Evolutionary conservation across 2,329 filamentous ascomycete species (phyloP).

Genomic region (Celoporthe dispersa): DNA sequence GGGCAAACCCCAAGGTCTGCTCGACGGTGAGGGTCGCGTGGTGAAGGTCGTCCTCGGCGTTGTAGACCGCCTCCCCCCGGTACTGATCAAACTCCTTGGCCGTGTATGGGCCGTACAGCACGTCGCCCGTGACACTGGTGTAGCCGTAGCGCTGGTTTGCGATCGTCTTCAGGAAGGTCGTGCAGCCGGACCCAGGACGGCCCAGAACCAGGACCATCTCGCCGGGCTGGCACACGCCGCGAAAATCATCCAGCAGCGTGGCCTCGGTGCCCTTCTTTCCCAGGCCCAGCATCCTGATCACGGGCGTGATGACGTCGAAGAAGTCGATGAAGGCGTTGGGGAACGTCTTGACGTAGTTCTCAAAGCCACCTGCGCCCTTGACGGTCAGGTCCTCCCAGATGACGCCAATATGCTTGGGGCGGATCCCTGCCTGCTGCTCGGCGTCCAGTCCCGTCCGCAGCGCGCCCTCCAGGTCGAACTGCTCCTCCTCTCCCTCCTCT

Average conservation of each 20-base stretch:
- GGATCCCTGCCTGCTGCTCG: constrained; percentile 77
- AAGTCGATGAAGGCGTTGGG: constrained; percentile 77
- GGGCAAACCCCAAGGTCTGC: constrained; percentile 83
- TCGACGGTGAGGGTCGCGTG: constrained; percentile 85
- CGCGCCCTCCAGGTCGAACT: constrained; percentile 77
- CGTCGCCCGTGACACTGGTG: constrained; percentile 66
- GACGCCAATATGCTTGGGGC: constrained; percentile 78
- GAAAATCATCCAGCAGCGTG: constrained; percentile 74
- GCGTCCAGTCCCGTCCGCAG: constrained; percentile 73
- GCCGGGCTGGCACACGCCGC: constrained; percentile 73
- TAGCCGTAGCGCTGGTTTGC: constrained; percentile 67
- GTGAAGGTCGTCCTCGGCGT: constrained; percentile 84
- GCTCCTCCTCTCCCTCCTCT: constrained; percentile 48
- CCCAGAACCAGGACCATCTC: constrained; percentile 90
- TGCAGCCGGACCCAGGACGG: constrained; percentile 74
- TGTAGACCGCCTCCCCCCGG: constrained; percentile 83
- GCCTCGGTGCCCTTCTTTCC: constrained; percentile 72
- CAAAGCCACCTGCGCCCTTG: constrained; percentile 72
- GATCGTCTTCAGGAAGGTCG: constrained; percentile 70
- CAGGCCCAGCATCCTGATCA: constrained; percentile 65
- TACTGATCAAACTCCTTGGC: constrained; percentile 74
- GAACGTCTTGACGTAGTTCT: constrained; percentile 76
- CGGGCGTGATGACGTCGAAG: constrained; percentile 72
- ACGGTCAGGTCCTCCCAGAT: constrained; percentile 80
- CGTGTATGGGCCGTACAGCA: constrained; percentile 76